Evolutionary conservation across 768 basidiomycete genomes (phyloP).

Genomic region (Asterophora parasitica): DNA sequence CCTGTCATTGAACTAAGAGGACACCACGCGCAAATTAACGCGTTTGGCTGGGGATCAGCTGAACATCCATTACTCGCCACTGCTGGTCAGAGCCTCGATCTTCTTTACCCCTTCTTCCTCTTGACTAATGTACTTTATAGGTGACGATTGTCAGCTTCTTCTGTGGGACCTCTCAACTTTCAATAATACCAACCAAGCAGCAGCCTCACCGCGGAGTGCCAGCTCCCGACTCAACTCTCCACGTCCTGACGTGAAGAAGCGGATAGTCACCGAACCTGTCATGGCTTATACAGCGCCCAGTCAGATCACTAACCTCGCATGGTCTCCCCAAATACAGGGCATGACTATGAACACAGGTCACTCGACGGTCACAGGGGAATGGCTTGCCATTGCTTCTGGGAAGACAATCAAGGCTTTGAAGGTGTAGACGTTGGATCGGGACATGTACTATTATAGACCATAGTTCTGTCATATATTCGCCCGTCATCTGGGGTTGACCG

Average conservation of each 20-base stretch:
- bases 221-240: conserved; percentile 76
- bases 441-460: not conserved
- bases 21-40: conserved; percentile 79
- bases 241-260: conserved; percentile 76
- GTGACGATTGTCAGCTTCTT: conserved; percentile 91
- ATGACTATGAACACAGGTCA: conserved; percentile 73
- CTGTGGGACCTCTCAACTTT: conserved; percentile 76
- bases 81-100: conserved; percentile 54
- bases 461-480: not conserved
- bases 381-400: conserved; percentile 81
- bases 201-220: conserved; percentile 65
- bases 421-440: conserved; percentile 41
- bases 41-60: conserved; percentile 85
- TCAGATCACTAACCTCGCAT: conserved; percentile 81
- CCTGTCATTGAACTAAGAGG: conserved; percentile 89
- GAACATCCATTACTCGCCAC: conserved; percentile 84
- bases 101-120: not conserved
- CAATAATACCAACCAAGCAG: conserved; percentile 53
- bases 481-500: not conserved
- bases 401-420: conserved; percentile 79
- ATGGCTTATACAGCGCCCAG: conserved; percentile 78
- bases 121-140: conserved; percentile 35
- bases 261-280: conserved; percentile 65
- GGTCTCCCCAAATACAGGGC: conserved; percentile 82
- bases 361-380: conserved; percentile 74